Evolutionary conservation across 2,329 filamentous ascomycete genomes (phyloP), one percentile per base, ranked within the genome.

Genomic region (Graphium sp.): DNA sequence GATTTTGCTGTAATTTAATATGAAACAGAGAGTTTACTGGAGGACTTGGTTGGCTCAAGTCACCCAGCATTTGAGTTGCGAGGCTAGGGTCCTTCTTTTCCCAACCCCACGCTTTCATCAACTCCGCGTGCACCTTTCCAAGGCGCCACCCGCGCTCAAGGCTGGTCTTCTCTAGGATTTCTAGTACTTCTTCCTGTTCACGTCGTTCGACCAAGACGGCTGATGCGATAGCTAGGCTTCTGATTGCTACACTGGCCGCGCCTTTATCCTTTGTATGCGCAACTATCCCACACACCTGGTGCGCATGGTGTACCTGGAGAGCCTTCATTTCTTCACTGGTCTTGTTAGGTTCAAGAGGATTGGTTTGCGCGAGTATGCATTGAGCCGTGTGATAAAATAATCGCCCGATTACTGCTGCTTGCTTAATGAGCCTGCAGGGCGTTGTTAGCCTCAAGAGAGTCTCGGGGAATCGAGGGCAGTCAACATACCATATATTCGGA

Each of bases 381-480:
- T 87, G 76, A 14, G 80, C 74, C 0, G 81, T 89, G 45, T 94
- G 85, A 45, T 91, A 94, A 47, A 93, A 84, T 7, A 94, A 60
- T 26, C 82, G 71, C 4, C 80, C 82, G 16, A 92, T 68, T 18
- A 89, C 74, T 4, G 82, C 80, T 4, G 80, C 67, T 32, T 80
- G 69, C 50, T 89, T 89, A 41, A 87, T 73, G 29, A 92, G 60
- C 82, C 75, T 81, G 22, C 4, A 17, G 15, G 13, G 13, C 7
- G 29, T 7, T 13, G 18, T 23, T 18, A 26, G 28, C 6, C n/a
- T 9, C 22, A 9, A 22, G 8, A 3, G n/a, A 6, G 2, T 10
- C 10, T 6, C 18, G 16, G 4, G 20, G n/a, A n/a, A n/a, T n/a
- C n/a, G n/a, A n/a, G n/a, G n/a, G n/a, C n/a, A n/a, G n/a, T n/a